Evolutionary conservation across 805 yeast genomes (phyloP), one percentile per base, ranked within the genome.

Genomic region (Wickerhamiella bombiphila): DNA sequence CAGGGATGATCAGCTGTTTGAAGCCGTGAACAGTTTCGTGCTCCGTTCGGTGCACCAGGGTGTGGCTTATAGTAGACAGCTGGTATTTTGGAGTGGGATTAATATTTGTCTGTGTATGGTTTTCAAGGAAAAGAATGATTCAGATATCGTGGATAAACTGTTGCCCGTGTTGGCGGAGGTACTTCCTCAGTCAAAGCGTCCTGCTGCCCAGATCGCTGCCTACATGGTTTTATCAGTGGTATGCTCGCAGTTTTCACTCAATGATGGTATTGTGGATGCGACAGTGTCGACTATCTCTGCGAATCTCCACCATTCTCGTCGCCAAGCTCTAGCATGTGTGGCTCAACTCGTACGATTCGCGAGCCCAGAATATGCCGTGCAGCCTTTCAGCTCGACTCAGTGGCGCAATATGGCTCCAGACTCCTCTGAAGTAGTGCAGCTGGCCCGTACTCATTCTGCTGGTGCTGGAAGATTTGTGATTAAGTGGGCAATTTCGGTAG

Each of bases 151-250:
- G 7, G 64, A 55, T 26, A 32, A 46, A 20, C 36, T 57, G 14
- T 45, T 63, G 24, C 62, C 63, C 2, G 43, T 41, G 16, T 37
- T 63, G 4, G 52, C 65, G n/a, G 47, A 43, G 22, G 42, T 52
- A 3, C 33, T 64, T 4, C 35, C 52, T 2, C 41, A 46, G 22
- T 42, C 42, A 17, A 40, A 46, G 26, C 46, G 47, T 6, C 57
- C 61, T 28, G 93, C 82, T 50, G 67, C 76, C 36, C 91, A 80
- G 55, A 68, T 82, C 42, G 77, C 94, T 15, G 83, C 88, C 2
- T 88, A 81, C 55, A 80, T 94, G 34, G 64, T 85, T 11, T 54
- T 88, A 18, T 71, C 88, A 0, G 94, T 88, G 2, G 61, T 86
- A 36, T 70, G 79, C 4, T 66, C 88, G 3, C 77, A 88, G 33